Conservation (phyloP, 305 asterid genomes). For the Fraxinus ornus region DNA sequence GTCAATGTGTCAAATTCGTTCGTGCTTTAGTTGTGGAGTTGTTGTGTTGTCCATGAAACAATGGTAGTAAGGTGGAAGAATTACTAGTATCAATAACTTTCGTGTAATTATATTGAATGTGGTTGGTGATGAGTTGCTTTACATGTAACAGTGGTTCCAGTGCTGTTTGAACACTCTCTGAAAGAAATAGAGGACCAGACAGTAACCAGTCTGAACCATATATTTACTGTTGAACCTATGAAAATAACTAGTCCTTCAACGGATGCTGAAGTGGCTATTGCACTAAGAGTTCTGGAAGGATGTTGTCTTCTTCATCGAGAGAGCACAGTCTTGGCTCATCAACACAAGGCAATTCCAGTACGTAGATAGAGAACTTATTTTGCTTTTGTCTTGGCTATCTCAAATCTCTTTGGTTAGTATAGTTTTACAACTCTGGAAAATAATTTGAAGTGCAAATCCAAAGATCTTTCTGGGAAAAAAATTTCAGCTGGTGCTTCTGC, state of each 20-base stretch:
- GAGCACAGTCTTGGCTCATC: constrained; percentile 78
- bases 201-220: constrained; percentile 63
- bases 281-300: constrained; percentile 94
- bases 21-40: background rate
- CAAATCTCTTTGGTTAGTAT: background rate
- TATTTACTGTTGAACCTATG: constrained; percentile 79
- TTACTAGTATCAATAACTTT: background rate
- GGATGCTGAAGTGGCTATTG: constrained; percentile 89
- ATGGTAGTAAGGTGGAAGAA: background rate
- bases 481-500: constrained; percentile 1
- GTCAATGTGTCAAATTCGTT: background rate
- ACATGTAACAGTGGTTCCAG: constrained; percentile 69
- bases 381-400: background rate
- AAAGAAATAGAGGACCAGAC: constrained; percentile 71
- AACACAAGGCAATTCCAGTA: constrained; percentile 77
- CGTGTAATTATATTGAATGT: constrained; percentile 12
- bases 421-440: constrained; percentile 9
- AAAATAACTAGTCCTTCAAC: constrained; percentile 74
- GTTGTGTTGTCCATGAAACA: background rate
- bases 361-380: constrained; percentile 18
- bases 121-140: constrained; percentile 13
- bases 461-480: background rate
- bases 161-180: constrained; percentile 73
- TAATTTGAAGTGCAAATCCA: background rate
- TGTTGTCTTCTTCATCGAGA: constrained; percentile 82